Base-by-base conservation (phyloP, 1,284 basidiomycete genomes). In the Cryptococcus sp. region DNA sequence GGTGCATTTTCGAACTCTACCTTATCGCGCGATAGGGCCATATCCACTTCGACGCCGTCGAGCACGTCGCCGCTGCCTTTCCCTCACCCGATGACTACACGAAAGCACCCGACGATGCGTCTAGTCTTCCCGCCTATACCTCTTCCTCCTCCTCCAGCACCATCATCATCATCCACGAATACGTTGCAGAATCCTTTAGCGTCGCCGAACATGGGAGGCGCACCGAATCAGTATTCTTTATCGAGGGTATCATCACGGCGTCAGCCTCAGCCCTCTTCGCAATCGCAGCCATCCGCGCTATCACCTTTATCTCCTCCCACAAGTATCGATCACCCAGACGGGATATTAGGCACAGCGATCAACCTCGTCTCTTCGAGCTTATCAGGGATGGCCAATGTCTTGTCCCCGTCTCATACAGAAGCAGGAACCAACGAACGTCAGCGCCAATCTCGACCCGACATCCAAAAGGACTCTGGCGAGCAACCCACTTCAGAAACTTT, bases 51-150 rank as follows among this genome's bases (percentile, higher is more conserved):
- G 11, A 41, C 22, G 5, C 38, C 50, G 8, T n/a, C 52, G 46
- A 51, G 8, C 13, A 22, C 55, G 8, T 10, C 49, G 15, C 48
- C 50, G 22, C 26, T 73, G 1, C 71, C 75, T 16, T 74, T 77
- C 63, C 71, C 75, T 3, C 70, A 77, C 54, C 75, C 75, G 0
- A 55, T 74, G 17, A 54, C 57, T 1, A 60, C 63, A 0, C 57
- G 75, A 13, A 59, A 62, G 50, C 75, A 77, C 48, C 75, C 75
- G 5, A 74, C 66, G 10, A 77, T 77, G 75, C 64, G 66, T 22
- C 55, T 77, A 17, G 63, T 57, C 15, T 76, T 72, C 58, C 67
- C 74, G 10, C 13, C 63, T 5, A 19, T 34, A 29, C 54, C 19
- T 37, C 54, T 22, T 17, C 48, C 23, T 20, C 25, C 62, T 29